Conservation (phyloP, 2,329 filamentous ascomycete genomes). For the Orbilia javanica region DNA sequence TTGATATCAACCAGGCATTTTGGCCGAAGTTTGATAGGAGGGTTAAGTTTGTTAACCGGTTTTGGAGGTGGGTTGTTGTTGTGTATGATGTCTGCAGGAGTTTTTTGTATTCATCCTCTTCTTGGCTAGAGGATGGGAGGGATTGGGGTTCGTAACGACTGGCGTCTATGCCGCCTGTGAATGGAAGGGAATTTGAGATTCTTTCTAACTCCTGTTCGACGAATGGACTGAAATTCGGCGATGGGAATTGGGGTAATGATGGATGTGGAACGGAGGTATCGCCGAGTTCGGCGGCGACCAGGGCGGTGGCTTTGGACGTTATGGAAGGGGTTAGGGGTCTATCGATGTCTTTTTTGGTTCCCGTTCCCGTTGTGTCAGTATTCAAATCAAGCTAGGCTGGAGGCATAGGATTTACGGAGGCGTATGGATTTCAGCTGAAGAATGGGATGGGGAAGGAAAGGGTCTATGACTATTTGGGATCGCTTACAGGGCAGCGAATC, state of each 20-base stretch:
- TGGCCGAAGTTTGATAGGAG: constrained; percentile 86
- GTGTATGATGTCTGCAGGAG: constrained; percentile 58
- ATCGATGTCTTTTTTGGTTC: constrained; percentile 78
- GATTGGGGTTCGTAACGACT: constrained; percentile 85
- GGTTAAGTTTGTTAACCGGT: constrained; percentile 74
- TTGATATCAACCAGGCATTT: constrained; percentile 91
- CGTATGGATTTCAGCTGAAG: constrained; percentile 34
- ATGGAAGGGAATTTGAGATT: constrained; percentile 72
- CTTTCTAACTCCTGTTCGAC: constrained; percentile 78
- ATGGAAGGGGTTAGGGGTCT: constrained; percentile 74
- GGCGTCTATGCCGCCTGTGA: constrained; percentile 76
- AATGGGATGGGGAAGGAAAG: constrained; percentile 23
- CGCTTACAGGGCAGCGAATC: constrained; percentile 83
- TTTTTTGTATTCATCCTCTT: constrained; percentile 25
- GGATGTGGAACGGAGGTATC: constrained; percentile 71
- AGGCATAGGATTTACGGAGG: background rate
- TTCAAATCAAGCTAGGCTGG: constrained; percentile 36
- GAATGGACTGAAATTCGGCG: constrained; percentile 74
- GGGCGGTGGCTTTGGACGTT: constrained; percentile 75
- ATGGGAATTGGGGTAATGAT: constrained; percentile 70
- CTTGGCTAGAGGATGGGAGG: constrained; percentile 65
- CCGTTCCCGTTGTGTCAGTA: too few species aligned
- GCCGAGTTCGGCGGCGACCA: constrained; percentile 76
- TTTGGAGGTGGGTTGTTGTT: constrained; percentile 64
- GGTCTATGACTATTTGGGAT: constrained; percentile 17